Evolutionary conservation across 1,284 basidiomycete species (phyloP).

Genomic region (Golubevia pallescens): DNA sequence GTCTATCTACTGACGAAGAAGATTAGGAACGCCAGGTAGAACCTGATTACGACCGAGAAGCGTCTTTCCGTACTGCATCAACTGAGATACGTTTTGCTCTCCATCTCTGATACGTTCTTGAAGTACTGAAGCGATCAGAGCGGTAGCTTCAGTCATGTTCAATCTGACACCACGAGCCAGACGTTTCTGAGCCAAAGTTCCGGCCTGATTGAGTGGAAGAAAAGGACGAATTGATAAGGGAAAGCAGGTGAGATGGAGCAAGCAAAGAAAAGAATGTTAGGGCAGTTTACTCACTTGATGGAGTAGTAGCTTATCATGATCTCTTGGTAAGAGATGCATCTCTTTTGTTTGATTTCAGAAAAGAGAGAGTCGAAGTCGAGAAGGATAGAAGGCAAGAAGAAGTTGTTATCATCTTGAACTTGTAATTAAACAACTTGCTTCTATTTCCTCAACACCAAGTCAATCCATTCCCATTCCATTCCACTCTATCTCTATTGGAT

Average conservation of each 20-base stretch:
- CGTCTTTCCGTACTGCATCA: slow-evolving; percentile 78
- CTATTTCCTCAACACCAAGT: no score
- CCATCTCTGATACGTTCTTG: slow-evolving; percentile 98
- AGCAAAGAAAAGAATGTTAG: neutral
- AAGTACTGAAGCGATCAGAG: slow-evolving; percentile 86
- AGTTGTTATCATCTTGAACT: no score
- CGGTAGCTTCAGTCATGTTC: slow-evolving; percentile 85
- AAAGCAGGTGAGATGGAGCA: neutral
- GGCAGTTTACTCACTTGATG: slow-evolving; percentile 20
- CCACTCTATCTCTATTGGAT: no score
- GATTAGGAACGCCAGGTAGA: slow-evolving; percentile 70
- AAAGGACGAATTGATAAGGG: no score
- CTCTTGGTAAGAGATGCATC: slow-evolving; percentile 61
- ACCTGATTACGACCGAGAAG: slow-evolving; percentile 89
- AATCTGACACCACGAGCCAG: slow-evolving; percentile 86
- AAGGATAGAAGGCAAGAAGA: no score
- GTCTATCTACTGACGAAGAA: slow-evolving; percentile 73
- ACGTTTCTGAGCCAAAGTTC: slow-evolving; percentile 83
- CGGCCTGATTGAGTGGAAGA: slow-evolving; percentile 21
- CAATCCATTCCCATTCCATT: no score
- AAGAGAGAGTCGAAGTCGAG: no score
- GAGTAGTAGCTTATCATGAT: slow-evolving; percentile 57
- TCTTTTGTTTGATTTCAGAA: neutral
- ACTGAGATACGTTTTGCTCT: slow-evolving; percentile 79
- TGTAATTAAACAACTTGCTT: no score